phyloP scores from a whole-genome alignment of 148 eudicot genomes.

The Persicaria tinctoria region DNA sequence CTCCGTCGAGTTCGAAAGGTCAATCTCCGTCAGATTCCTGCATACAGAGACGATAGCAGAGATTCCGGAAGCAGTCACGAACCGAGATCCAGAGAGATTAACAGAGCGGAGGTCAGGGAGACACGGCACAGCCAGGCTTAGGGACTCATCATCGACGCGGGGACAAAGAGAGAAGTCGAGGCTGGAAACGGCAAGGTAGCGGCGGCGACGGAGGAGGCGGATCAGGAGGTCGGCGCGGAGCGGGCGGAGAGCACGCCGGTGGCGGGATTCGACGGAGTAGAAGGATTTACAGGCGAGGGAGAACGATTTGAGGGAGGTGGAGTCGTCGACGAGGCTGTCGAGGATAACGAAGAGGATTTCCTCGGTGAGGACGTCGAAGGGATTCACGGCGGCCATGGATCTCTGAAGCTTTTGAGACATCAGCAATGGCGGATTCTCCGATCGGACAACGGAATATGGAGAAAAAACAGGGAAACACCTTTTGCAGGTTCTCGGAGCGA shows the following conservation, averaged over 20 bases:
- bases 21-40: slow-evolving; percentile 55
- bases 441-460: background rate
- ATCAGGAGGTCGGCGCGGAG: slow-evolving; percentile 45
- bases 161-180: slow-evolving; percentile 69
- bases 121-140: slow-evolving; percentile 14
- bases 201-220: slow-evolving; percentile 25
- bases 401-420: background rate
- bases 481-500: background rate
- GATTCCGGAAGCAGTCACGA: slow-evolving; percentile 43
- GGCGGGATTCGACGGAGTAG: slow-evolving; percentile 40
- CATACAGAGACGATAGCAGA: slow-evolving; percentile 39
- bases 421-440: background rate
- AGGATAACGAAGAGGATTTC: slow-evolving; percentile 47
- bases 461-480: background rate
- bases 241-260: slow-evolving; percentile 41
- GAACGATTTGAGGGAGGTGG: slow-evolving; percentile 47
- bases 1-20: slow-evolving; percentile 58
- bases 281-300: slow-evolving; percentile 49
- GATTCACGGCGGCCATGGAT: background rate
- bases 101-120: slow-evolving; percentile 28
- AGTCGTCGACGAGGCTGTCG: slow-evolving; percentile 33
- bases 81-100: slow-evolving; percentile 44
- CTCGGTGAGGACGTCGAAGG: slow-evolving; percentile 35
- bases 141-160: slow-evolving; percentile 32
- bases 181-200: slow-evolving; percentile 26